Base-by-base conservation (phyloP, 2,329 filamentous ascomycete genomes). In the Colletotrichum acutatum region DNA sequence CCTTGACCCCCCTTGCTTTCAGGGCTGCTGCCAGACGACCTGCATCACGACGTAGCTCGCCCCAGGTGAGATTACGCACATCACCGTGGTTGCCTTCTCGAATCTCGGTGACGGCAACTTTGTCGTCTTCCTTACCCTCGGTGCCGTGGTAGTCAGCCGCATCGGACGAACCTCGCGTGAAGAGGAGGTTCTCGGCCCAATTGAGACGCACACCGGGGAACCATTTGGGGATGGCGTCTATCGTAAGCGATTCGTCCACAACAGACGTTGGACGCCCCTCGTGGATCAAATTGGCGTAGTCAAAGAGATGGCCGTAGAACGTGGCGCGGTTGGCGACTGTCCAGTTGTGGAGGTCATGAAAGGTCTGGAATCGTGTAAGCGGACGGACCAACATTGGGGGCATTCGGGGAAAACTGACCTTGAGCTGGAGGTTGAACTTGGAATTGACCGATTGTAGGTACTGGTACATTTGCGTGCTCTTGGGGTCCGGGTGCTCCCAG, bases 111-210 rank as follows among this genome's bases (percentile, higher is more conserved):
- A 94, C 79, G 2, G 93, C 94, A 49, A 95, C 84, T 77, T 91
- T 91, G 74, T 80, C 81, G 75, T 96, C 93, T 76, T 94, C 93
- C 80, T 97, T 97, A 74, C 90, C 85, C 4, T 79, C 76, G 0
- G 85, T 93, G 8, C 86, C 86, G 5, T 86, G 84, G 28, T 85
- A 78, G 2, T 84, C 86, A 0, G 84, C 80, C 11, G 86, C 78
- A n/a, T 83, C 79, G 0, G 82, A 78, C 2, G 82, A 79, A 3
- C 80, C 79, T 16, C 84, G 83, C 1, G 88, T 88, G 83, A 90
- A 95, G 30, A 97, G 89, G 30, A 95, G 82, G 79, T 97, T 97
- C 83, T 97, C 94, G 5, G 94, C 92, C 79, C 92, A 96, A 78
- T 95, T 97, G 76, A 97, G 81, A 5, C 85, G 83, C 1, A 95